Evolutionary conservation across 176 grass and related monocot genomes (phyloP), one percentile per base, ranked within the genome.

Genomic region (Elymus sibiricus): DNA sequence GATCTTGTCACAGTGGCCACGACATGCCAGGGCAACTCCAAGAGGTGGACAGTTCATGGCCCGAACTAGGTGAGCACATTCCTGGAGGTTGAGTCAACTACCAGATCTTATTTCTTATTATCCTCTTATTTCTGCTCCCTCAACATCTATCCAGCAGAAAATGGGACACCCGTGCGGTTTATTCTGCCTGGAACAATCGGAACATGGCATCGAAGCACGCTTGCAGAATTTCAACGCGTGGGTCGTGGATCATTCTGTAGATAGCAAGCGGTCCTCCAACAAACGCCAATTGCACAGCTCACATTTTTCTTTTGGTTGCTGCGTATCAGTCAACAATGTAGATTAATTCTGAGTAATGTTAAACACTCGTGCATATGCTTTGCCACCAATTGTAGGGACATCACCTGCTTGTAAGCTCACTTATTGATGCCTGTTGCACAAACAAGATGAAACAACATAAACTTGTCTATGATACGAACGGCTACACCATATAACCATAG

Each of bases 401-500:
- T 26, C 49, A 61, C 27, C 58, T 68, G 62, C 49, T 74, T 47
- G 71, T 47, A 74, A 47, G 24, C 42, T 74, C 71, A 85, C 15
- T 81, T 25, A 82, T 85, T 89, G 78, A 59, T 85, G 60, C 38
- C 42, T 80, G 37, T 35, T 76, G 70, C 70, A 81, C 70, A 16
- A 74, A 59, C 73, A 37, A 40, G 40, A 46, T 79, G 71, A 21
- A 27, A 70, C 34, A 17, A 19, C 49, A 72, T 72, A 47, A 9
- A 53, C 15, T 70, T 82, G 31, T 71, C 14, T 74, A 29, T 49
- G 71, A 15, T 25, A 74, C 24, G 14, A 75, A 75, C 28, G 43
- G 14, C 72, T 75, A 49, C 25, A 15, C 14, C 72, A 51, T 51
- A 19, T 49, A 75, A 75, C 15, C 26, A 51, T 51, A 75, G 27